A percentile compares a stretch with the other conserved stretches of the same genome.
phyloP scores from a whole-genome alignment of 306 rosid genomes.

The Pyrus pyrifolia region DNA sequence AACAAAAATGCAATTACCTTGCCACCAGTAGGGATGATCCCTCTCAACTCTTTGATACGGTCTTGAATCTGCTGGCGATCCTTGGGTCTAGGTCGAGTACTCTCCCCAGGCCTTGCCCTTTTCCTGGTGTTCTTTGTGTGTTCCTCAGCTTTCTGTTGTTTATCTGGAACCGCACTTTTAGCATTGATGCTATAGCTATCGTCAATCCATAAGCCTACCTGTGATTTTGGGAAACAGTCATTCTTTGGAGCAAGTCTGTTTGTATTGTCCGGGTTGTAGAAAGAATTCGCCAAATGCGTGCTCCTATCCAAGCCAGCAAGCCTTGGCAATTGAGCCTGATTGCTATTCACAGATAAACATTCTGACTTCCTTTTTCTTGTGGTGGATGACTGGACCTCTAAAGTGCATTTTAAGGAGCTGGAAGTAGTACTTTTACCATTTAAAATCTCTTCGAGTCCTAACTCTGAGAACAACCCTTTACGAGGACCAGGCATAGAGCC shows the following conservation, averaged over 20 bases:
- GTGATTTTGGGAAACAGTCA: conserved; percentile 42
- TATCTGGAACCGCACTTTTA: conserved; percentile 25
- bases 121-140: conserved; percentile 42
- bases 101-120: conserved; percentile 75
- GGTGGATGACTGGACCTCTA: conserved; percentile 35
- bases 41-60: conserved; percentile 73
- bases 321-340: conserved; percentile 24
- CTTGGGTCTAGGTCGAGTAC: conserved; percentile 78
- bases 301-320: conserved; percentile 18
- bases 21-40: conserved; percentile 70
- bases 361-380: conserved; percentile 35
- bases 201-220: conserved; percentile 48
- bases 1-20: conserved; percentile 42
- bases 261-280: conserved; percentile 22
- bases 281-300: conserved; percentile 24
- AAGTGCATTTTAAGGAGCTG: conserved; percentile 27
- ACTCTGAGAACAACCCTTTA: conserved; percentile 62
- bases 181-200: conserved; percentile 46
- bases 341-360: conserved; percentile 28
- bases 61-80: conserved; percentile 99
- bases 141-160: conserved; percentile 43
- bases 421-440: conserved; percentile 32
- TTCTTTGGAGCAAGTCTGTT: conserved; percentile 33
- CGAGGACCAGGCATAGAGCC: conserved; percentile 24
- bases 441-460: conserved; percentile 62